Conservation (phyloP, 805 yeast genomes). For the Zygoascus tannicola region DNA sequence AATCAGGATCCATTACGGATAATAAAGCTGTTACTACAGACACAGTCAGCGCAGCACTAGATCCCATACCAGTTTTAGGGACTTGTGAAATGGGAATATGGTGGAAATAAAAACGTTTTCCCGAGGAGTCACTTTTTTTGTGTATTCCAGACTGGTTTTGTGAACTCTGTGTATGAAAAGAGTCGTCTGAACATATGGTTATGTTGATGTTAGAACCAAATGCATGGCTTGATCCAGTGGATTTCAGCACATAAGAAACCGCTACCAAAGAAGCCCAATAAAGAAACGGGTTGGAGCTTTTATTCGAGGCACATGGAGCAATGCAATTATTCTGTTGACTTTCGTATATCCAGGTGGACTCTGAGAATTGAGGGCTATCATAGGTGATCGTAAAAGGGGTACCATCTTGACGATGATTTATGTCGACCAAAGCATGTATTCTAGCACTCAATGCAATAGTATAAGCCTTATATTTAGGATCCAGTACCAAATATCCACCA, state of each 20-base stretch:
- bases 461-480: conserved; percentile 62
- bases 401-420: conserved; percentile 7
- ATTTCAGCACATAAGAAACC: conserved; percentile 40
- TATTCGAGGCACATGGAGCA: background rate
- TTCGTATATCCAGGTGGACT: conserved; percentile 62
- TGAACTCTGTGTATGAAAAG: conserved; percentile 46
- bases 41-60: conserved; percentile 88
- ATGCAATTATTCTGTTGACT: background rate
- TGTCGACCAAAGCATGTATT: conserved; percentile 65
- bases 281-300: conserved; percentile 59
- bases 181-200: conserved; percentile 74
- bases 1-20: conserved; percentile 34
- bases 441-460: conserved; percentile 84
- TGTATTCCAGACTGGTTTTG: conserved; percentile 17
- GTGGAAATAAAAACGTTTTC: conserved; percentile 48
- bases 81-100: conserved; percentile 51
- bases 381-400: conserved; percentile 31
- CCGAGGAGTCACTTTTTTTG: conserved; percentile 5
- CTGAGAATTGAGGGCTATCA: conserved; percentile 65
- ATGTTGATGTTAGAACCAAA: conserved; percentile 34
- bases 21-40: conserved; percentile 65
- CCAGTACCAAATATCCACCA: conserved; percentile 90
- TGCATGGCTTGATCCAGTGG: background rate
- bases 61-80: conserved; percentile 91
- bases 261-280: conserved; percentile 52